Percentiles rank a stretch among this genome's conserved stretches.
Evolutionary conservation across 805 yeast genomes (phyloP).

Genomic region (Zygotorulaspora sp.): DNA sequence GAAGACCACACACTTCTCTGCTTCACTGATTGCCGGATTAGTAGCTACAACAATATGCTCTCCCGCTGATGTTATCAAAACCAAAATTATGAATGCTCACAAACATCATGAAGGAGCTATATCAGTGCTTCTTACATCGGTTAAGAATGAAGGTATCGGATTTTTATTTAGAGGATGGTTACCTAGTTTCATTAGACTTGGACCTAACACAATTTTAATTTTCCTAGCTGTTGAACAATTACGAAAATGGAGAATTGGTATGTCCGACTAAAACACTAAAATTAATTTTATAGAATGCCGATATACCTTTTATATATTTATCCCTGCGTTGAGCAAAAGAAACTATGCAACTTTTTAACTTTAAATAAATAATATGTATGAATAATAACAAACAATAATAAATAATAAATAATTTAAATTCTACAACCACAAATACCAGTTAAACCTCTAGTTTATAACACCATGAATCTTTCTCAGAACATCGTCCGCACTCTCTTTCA

Average conservation of each 20-base stretch:
- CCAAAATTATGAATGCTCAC: constrained; percentile 72
- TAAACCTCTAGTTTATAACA: constrained; percentile 23
- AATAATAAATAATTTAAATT: not conserved
- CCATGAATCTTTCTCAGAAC: constrained; percentile 34
- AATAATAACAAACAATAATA: not conserved
- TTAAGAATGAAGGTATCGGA: constrained; percentile 64
- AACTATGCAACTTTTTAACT: no score
- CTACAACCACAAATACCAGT: not conserved
- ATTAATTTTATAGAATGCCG: no score
- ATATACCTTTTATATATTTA: no score
- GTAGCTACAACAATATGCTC: constrained; percentile 91
- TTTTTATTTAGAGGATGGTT: constrained; percentile 91
- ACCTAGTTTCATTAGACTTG: constrained; percentile 79
- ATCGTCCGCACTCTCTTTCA: constrained; percentile 33
- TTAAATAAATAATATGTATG: constrained; percentile 5
- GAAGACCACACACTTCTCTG: constrained; percentile 68
- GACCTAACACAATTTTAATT: constrained; percentile 73
- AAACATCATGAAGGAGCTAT: constrained; percentile 44
- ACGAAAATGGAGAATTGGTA: constrained; percentile 49
- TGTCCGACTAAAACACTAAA: constrained; percentile 27
- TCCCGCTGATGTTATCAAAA: constrained; percentile 88
- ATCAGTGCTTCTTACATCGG: constrained; percentile 48
- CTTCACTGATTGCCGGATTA: constrained; percentile 76
- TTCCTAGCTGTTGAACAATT: constrained; percentile 65
- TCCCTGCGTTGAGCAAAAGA: no score